Evolutionary conservation across 208 protist genomes (phyloP).

Genomic region (Leishmania martiniquensis): DNA sequence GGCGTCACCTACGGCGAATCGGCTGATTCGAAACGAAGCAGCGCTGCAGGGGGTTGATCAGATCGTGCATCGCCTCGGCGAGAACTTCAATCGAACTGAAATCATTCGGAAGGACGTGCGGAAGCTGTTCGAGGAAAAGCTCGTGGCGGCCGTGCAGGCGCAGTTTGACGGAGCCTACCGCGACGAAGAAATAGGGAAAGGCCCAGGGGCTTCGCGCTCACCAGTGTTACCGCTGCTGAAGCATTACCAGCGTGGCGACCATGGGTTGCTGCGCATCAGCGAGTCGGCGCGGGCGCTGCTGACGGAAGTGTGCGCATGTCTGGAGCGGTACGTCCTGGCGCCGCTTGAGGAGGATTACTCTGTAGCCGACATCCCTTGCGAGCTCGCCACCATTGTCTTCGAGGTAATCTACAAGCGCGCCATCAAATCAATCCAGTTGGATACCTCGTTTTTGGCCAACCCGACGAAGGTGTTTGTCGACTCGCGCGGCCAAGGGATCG

Average conservation of each 20-base stretch:
- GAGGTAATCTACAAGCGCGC: conserved; percentile 59
- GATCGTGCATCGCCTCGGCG: conserved; percentile 74
- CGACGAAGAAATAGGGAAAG: conserved; percentile 65
- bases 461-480: conserved; percentile 70
- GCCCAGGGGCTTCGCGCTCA: conserved; percentile 17
- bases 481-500: conserved; percentile 68
- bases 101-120: conserved; percentile 62
- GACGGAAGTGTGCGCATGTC: conserved; percentile 49
- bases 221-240: conserved; percentile 43
- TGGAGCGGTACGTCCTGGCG: conserved; percentile 57
- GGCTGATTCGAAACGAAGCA: conserved; percentile 62
- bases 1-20: neutral
- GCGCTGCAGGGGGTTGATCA: conserved; percentile 62
- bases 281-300: conserved; percentile 39
- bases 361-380: conserved; percentile 70
- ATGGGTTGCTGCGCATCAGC: conserved; percentile 65
- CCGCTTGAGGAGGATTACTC: conserved; percentile 83
- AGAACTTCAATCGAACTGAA: conserved; percentile 83
- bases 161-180: conserved; percentile 60
- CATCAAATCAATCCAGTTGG: conserved; percentile 51
- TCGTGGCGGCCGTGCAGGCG: conserved; percentile 43
- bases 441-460: conserved; percentile 48
- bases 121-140: conserved; percentile 49
- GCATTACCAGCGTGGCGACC: conserved; percentile 82
- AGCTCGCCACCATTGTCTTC: conserved; percentile 56